Evolutionary conservation across 1,284 basidiomycete genomes (phyloP), one percentile per base, ranked within the genome.

Genomic region (Melampsora americana): DNA sequence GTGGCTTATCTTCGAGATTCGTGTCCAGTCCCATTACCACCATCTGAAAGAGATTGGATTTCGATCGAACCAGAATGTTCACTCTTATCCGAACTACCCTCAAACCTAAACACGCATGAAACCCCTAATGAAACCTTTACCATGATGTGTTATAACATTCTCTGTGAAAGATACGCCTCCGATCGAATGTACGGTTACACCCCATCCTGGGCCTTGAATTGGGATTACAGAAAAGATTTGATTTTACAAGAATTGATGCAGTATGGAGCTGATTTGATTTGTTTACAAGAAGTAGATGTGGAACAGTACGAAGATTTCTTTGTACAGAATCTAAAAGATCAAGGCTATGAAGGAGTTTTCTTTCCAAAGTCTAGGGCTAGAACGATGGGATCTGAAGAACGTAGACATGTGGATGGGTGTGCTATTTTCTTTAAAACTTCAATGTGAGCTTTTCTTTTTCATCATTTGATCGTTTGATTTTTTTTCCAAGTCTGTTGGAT

Each of bases 221-320:
- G 96, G 96, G 89, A 91, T 60, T 98, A 96, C 83, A 89, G 96
- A 95, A 93, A 84, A 91, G 93, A 78, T 86, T 92, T 92, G 77
- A 94, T 99, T 79, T 82, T 97, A 79, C 88, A 90, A 71, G 95
- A 99, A 84, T 86, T 98, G 66, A 87, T 90, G 84, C 88, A 88
- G 79, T 90, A 92, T 80, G 87, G 90, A 62, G 88, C 92, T 73
- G 96, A 99, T 84, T 90, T 99, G 80, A 84, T 98, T 77, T 99
- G 96, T 84, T 84, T 99, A 78, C 84, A 87, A 81, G 96, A 99
- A 84, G 91, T 98, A 78, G 95, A 95, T 81, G 95, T 81, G 90
- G 90, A 78, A 90, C 90, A 65, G 92, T 99, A 92, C 83, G 92
- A 96, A 84, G 93, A 95, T 69, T 98, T 90, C 84, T 97, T 99